Conservation (phyloP, 352 stramenopile species). For the Phytophthora constricta region DNA sequence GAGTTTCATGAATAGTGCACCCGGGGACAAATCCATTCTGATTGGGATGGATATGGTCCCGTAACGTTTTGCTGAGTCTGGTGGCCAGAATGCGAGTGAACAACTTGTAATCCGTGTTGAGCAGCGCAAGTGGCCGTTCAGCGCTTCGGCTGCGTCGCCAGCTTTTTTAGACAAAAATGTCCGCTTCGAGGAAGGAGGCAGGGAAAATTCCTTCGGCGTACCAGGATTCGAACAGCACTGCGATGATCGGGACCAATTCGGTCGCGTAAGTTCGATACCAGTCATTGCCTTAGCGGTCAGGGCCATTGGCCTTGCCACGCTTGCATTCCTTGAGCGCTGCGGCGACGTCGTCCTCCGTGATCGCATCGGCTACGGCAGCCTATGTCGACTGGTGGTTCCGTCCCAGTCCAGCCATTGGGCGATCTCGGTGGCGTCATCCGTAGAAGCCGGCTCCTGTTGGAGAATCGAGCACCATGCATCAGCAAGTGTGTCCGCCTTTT, state of each 20-base stretch:
- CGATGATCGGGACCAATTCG: neutral
- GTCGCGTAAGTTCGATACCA: slow-evolving; percentile 6
- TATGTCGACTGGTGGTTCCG: neutral
- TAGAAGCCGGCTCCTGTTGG: neutral
- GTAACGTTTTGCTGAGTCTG: neutral
- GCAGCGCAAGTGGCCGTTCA: slow-evolving; percentile 9
- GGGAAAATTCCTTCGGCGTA: neutral
- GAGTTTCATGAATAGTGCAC: neutral
- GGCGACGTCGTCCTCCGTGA: neutral
- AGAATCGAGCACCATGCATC: neutral
- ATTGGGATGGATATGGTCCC: neutral
- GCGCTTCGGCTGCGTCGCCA: neutral
- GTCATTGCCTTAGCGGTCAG: slow-evolving; percentile 1
- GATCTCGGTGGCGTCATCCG: neutral
- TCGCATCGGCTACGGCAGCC: neutral
- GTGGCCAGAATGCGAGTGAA: slow-evolving; percentile 5
- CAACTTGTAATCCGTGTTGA: slow-evolving; percentile 21
- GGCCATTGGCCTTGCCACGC: neutral
- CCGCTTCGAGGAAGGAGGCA: neutral
- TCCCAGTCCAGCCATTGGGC: neutral
- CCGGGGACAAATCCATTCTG: slow-evolving; percentile 12
- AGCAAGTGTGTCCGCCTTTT: neutral
- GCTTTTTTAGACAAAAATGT: slow-evolving; percentile 16
- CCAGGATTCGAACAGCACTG: neutral
- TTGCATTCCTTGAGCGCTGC: neutral